phyloP scores from a whole-genome alignment of 2,329 filamentous ascomycete genomes.

The Niveomyces coronatus region DNA sequence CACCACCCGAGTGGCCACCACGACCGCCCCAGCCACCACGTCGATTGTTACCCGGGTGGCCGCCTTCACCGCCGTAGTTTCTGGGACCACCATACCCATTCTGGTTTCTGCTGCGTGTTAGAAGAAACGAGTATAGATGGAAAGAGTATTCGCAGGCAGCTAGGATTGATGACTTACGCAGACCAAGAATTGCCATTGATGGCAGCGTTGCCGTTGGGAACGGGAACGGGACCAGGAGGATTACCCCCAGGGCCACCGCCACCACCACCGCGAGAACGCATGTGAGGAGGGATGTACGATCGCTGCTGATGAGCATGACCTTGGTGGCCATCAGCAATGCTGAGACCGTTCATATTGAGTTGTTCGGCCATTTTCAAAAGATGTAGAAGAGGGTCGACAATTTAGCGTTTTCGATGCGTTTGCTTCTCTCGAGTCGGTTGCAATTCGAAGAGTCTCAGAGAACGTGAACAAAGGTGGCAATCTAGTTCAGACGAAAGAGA shows the following conservation, averaged over 20 bases:
- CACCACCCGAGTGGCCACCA: constrained; percentile 24
- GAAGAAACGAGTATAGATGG: constrained; percentile 1
- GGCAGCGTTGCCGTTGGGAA: constrained; percentile 16
- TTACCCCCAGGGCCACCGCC: constrained; percentile 12
- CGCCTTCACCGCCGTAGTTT: constrained; percentile 24
- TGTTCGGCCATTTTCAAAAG: constrained; percentile 69
- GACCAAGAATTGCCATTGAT: constrained; percentile 48
- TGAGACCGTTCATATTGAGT: constrained; percentile 71
- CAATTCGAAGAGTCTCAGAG: too few species aligned
- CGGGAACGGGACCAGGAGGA: constrained; percentile 15
- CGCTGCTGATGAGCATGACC: constrained; percentile 31
- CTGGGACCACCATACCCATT: constrained; percentile 22
- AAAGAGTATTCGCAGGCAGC: neutral
- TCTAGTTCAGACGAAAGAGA: constrained; percentile 10
- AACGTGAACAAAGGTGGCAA: too few species aligned
- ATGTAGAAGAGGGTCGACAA: too few species aligned
- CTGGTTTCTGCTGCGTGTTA: constrained; percentile 16
- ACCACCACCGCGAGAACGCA: constrained; percentile 48
- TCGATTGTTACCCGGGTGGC: constrained; percentile 20
- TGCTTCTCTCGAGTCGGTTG: too few species aligned
- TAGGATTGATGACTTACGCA: constrained; percentile 28
- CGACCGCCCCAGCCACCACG: constrained; percentile 25
- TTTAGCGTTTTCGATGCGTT: too few species aligned
- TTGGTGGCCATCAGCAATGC: constrained; percentile 38
- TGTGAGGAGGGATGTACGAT: constrained; percentile 79